Conservation (phyloP, 352 stramenopile genomes). For the Globisporangium spiculum region DNA sequence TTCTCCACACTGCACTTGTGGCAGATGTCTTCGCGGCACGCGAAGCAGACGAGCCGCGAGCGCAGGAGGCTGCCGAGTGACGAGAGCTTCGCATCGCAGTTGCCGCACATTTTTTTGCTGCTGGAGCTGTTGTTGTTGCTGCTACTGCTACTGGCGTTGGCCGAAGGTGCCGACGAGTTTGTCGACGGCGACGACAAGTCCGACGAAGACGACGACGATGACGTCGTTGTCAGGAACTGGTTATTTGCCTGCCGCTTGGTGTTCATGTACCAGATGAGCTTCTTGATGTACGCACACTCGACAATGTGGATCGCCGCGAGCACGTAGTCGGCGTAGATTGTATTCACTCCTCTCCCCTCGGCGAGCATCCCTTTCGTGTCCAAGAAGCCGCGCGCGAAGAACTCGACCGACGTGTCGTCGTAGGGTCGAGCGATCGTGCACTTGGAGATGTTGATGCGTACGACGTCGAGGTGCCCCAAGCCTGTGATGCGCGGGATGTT, state of each 20-base stretch:
- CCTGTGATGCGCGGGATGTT: constrained; percentile 17
- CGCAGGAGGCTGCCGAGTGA: neutral
- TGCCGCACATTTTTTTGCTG: neutral
- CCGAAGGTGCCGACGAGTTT: constrained; percentile 20
- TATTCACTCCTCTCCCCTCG: neutral
- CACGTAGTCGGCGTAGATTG: constrained; percentile 7
- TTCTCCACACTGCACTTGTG: constrained; percentile 18
- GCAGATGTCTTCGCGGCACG: constrained; percentile 9
- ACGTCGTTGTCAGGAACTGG: neutral
- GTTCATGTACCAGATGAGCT: constrained; percentile 10
- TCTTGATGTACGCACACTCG: constrained; percentile 10
- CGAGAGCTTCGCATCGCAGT: neutral
- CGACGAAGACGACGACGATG: neutral
- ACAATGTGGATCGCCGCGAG: constrained; percentile 6
- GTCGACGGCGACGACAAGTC: neutral
- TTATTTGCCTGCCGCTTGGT: neutral
- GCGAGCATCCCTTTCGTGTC: constrained; percentile 1
- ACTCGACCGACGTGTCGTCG: constrained; percentile 7
- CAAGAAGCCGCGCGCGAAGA: constrained; percentile 5
- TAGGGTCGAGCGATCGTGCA: constrained; percentile 1
- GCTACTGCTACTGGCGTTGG: neutral
- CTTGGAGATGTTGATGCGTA: constrained; percentile 16
- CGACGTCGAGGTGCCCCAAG: constrained; percentile 11
- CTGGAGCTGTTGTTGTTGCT: neutral
- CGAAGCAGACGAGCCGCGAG: neutral